A percentile compares a stretch with the other conserved stretches of the same genome.
Conservation (phyloP, 2,329 filamentous ascomycete genomes). For the Colletotrichum echinochloae region DNA sequence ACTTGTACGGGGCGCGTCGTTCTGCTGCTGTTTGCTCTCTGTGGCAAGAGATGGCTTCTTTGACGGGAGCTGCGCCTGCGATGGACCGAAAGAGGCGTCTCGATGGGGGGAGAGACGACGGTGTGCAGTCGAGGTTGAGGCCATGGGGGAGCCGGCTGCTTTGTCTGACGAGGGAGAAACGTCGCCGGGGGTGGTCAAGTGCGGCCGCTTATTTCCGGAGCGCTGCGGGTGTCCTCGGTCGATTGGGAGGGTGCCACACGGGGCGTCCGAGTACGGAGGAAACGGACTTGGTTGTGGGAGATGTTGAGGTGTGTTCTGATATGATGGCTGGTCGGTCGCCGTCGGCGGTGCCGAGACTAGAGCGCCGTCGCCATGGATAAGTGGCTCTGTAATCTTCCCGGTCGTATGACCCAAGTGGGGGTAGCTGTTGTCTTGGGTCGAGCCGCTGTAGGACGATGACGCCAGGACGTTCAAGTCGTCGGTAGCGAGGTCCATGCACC, state of each 20-base stretch:
- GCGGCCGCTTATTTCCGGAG: neutral
- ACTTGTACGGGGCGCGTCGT: neutral
- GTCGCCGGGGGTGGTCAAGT: neutral
- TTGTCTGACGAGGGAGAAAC: neutral
- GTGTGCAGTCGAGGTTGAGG: neutral
- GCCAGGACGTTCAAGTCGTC: neutral
- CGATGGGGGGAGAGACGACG: neutral
- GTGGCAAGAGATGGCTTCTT: neutral
- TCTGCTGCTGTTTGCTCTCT: neutral
- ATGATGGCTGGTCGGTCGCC: neutral
- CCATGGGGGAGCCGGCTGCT: neutral
- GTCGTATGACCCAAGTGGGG: too few relatives aligned
- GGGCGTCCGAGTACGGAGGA: too few relatives aligned
- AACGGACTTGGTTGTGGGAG: neutral
- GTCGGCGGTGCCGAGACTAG: neutral
- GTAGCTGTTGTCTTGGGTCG: too few relatives aligned
- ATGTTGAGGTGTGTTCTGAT: neutral
- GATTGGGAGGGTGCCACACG: neutral
- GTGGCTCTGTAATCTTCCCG: too few relatives aligned
- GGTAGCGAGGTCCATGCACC: neutral
- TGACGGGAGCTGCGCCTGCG: neutral
- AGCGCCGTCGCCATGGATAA: neutral
- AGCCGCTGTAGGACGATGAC: too few relatives aligned
- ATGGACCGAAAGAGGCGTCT: neutral
- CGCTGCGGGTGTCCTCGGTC: neutral